These are phyloP conservation scores for Rhodotorula sp. DNA, from an alignment of 1,284 basidiomycete species.

Conservation along the genomic window DNA sequence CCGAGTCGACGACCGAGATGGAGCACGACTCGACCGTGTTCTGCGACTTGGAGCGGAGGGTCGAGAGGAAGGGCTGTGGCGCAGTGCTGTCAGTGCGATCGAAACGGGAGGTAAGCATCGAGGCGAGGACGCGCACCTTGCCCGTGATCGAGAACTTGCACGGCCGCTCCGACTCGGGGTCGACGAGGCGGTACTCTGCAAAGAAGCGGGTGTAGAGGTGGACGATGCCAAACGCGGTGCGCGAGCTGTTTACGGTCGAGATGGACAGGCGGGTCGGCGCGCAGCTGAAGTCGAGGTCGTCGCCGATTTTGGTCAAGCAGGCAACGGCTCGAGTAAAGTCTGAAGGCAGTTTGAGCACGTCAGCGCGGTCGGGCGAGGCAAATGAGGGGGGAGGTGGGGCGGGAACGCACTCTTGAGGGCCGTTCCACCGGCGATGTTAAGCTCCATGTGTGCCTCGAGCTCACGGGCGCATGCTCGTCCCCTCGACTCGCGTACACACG, in stretches of 20 bases:
- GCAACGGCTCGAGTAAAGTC: constrained; percentile 41
- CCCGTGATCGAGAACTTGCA: constrained; percentile 31
- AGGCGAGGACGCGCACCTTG: constrained; percentile 2
- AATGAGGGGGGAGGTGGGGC: background rate
- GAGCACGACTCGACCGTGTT: constrained; percentile 31
- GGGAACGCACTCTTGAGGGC: constrained; percentile 15
- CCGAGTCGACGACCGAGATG: constrained; percentile 22
- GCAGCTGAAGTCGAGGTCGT: constrained; percentile 40
- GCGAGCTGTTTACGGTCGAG: constrained; percentile 41
- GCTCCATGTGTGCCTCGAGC: constrained; percentile 11
- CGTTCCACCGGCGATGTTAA: constrained; percentile 9
- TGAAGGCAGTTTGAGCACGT: constrained; percentile 1
- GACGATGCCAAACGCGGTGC: constrained; percentile 44
- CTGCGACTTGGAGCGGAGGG: constrained; percentile 28
- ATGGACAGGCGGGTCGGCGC: constrained; percentile 35
- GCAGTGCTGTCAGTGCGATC: background rate
- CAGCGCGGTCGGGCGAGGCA: too few relatives aligned
- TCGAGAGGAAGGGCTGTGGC: constrained; percentile 28
- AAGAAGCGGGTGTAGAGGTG: constrained; percentile 43
- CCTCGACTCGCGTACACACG: background rate
- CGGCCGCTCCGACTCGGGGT: background rate
- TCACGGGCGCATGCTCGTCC: background rate
- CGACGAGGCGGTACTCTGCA: constrained; percentile 20
- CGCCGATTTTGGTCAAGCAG: constrained; percentile 39
- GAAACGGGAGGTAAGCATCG: background rate